Evolutionary conservation across 345 rosid genomes (phyloP).

Genomic region (Eucalyptus leucophloia): DNA sequence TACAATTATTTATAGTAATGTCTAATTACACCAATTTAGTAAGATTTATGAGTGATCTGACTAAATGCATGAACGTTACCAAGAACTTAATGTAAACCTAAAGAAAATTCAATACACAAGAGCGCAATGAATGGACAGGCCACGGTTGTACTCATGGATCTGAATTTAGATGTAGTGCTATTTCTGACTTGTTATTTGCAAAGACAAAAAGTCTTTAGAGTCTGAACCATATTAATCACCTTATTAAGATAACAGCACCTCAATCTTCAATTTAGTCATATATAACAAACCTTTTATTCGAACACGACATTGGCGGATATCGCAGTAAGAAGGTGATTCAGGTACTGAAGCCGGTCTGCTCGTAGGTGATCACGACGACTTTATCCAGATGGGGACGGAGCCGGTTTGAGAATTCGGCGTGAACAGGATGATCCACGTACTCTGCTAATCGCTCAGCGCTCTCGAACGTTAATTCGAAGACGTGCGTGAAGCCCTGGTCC

Average conservation of each 20-base stretch:
- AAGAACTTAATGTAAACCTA: neutral
- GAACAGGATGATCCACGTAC: conserved; percentile 55
- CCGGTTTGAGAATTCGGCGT: conserved; percentile 37
- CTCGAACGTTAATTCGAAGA: conserved; percentile 65
- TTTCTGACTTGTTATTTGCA: neutral
- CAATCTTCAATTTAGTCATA: neutral
- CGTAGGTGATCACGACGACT: conserved; percentile 51
- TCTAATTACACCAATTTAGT: neutral
- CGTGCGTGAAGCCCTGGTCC: conserved; percentile 81
- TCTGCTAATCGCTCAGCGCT: conserved; percentile 47
- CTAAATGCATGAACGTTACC: neutral
- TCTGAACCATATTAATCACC: neutral
- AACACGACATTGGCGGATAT: neutral
- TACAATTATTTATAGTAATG: neutral
- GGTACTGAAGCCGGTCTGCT: conserved; percentile 23
- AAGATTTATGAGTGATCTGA: neutral
- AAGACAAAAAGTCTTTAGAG: neutral
- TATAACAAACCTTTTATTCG: neutral
- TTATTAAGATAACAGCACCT: neutral
- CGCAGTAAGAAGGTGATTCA: neutral
- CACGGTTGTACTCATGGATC: neutral
- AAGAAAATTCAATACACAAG: neutral
- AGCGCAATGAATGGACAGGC: neutral
- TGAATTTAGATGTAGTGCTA: neutral
- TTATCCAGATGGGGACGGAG: conserved; percentile 38